phyloP scores from a whole-genome alignment of 2,329 filamentous ascomycete species.

The Penicillium glabrum region DNA sequence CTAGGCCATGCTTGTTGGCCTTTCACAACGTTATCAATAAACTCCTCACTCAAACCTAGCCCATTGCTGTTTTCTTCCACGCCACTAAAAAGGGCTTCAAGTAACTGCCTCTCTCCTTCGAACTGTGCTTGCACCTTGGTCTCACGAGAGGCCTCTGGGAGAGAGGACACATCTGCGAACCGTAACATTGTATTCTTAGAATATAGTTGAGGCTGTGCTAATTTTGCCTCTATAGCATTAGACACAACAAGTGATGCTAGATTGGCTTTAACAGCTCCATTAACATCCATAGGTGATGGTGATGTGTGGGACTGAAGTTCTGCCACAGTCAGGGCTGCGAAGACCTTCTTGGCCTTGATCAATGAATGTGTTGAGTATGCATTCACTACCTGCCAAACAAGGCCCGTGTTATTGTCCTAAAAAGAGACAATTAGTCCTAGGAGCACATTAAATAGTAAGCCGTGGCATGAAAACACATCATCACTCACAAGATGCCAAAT shows the following conservation, averaged over 20 bases:
- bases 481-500: slow-evolving; percentile 60
- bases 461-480: not conserved
- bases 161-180: slow-evolving; percentile 45
- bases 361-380: slow-evolving; percentile 77
- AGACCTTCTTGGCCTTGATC: slow-evolving; percentile 69
- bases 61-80: slow-evolving; percentile 56
- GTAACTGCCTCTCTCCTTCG: slow-evolving; percentile 50
- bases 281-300: slow-evolving; percentile 22
- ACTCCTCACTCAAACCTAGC: slow-evolving; percentile 59
- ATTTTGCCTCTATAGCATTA: slow-evolving; percentile 51
- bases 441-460: not conserved
- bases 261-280: slow-evolving; percentile 32
- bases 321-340: slow-evolving; percentile 60
- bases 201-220: slow-evolving; percentile 45
- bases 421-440: slow-evolving; percentile 8
- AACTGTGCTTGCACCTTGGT: slow-evolving; percentile 43
- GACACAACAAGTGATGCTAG: slow-evolving; percentile 50
- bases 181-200: slow-evolving; percentile 51
- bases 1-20: slow-evolving; percentile 38
- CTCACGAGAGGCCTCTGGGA: slow-evolving; percentile 38
- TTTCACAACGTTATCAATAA: slow-evolving; percentile 54
- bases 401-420: slow-evolving; percentile 68
- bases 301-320: slow-evolving; percentile 43
- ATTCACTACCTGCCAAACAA: slow-evolving; percentile 68
- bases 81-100: slow-evolving; percentile 52